A percentile compares a stretch with the other conserved stretches of the same genome.
Conservation (phyloP, 768 basidiomycete species). For the Pleurotus eryngii region DNA sequence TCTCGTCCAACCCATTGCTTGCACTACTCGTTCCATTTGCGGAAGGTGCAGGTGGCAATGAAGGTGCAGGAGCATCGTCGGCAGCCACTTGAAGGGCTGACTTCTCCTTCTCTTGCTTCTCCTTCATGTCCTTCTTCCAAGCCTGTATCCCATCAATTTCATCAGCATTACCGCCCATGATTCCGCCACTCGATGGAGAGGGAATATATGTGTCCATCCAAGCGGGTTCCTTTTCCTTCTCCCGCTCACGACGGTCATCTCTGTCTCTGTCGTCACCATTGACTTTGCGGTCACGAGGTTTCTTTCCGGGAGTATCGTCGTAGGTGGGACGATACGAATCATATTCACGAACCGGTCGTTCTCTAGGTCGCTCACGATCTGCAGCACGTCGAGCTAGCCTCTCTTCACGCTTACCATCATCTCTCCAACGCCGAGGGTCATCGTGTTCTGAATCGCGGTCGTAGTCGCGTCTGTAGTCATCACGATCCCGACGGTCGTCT, state of each 20-base stretch:
- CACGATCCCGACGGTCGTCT: slow-evolving; percentile 11
- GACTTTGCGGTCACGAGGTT: slow-evolving; percentile 39
- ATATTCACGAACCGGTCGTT: slow-evolving; percentile 37
- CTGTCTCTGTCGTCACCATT: slow-evolving; percentile 43
- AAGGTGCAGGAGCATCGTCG: slow-evolving; percentile 12
- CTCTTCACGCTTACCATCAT: slow-evolving; percentile 81
- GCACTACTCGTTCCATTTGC: neutral
- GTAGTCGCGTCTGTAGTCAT: slow-evolving; percentile 17
- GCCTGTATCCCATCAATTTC: slow-evolving; percentile 83
- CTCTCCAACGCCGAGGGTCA: slow-evolving; percentile 74
- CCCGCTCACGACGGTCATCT: slow-evolving; percentile 49
- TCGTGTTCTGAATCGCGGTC: slow-evolving; percentile 56
- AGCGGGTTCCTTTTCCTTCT: slow-evolving; percentile 83
- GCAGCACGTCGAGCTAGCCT: slow-evolving; percentile 59
- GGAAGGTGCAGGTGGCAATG: slow-evolving; percentile 8
- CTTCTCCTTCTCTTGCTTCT: slow-evolving; percentile 15
- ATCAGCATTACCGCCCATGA: slow-evolving; percentile 66
- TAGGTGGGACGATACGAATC: slow-evolving; percentile 1
- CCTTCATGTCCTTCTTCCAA: slow-evolving; percentile 80
- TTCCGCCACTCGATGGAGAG: slow-evolving; percentile 48
- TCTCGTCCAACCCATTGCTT: slow-evolving; percentile 67
- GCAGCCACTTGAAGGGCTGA: neutral
- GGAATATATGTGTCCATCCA: slow-evolving; percentile 93
- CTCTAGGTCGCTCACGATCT: slow-evolving; percentile 35
- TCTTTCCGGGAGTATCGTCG: neutral